Evolutionary conservation across 2,329 filamentous ascomycete species (phyloP).

Genomic region (Claviceps sorghi): DNA sequence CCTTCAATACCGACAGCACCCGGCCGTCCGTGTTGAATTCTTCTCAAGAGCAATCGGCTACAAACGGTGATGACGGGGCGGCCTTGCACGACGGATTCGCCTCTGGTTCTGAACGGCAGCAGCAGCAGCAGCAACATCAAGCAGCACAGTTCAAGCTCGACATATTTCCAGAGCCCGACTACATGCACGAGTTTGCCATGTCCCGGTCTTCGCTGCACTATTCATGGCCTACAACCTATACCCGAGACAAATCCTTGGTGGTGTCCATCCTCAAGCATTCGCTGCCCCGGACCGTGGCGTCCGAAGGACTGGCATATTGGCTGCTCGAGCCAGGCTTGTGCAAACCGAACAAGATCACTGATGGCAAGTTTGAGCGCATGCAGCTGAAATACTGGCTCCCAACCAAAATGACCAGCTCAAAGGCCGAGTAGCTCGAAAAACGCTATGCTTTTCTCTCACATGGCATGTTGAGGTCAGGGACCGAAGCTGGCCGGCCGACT

Average conservation of each 20-base stretch:
- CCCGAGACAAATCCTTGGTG: conserved; percentile 20
- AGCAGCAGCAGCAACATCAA: not conserved
- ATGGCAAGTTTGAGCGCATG: conserved; percentile 8
- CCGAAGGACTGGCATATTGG: conserved; percentile 31
- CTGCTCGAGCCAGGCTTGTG: conserved; percentile 12
- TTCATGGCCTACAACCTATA: conserved; percentile 25
- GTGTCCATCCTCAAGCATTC: conserved; percentile 23
- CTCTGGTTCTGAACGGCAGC: conserved; percentile 4
- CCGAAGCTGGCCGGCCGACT: not conserved
- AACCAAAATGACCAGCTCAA: conserved; percentile 9
- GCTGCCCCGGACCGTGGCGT: conserved; percentile 24
- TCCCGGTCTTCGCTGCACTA: conserved; percentile 22
- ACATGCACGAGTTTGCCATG: conserved; percentile 25
- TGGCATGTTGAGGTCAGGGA: not conserved
- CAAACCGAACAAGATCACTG: not conserved
- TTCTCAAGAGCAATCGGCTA: not conserved
- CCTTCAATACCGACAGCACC: conserved; percentile 2
- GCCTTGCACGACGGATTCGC: not conserved
- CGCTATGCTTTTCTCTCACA: not conserved
- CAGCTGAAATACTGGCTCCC: conserved; percentile 13
- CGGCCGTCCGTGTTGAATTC: not conserved
- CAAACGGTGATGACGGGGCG: not conserved
- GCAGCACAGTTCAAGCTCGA: conserved; percentile 26
- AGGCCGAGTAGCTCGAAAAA: not conserved
- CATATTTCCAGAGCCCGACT: conserved; percentile 24